Conservation (phyloP, 805 yeast genomes). For the Candida odintsovae region DNA sequence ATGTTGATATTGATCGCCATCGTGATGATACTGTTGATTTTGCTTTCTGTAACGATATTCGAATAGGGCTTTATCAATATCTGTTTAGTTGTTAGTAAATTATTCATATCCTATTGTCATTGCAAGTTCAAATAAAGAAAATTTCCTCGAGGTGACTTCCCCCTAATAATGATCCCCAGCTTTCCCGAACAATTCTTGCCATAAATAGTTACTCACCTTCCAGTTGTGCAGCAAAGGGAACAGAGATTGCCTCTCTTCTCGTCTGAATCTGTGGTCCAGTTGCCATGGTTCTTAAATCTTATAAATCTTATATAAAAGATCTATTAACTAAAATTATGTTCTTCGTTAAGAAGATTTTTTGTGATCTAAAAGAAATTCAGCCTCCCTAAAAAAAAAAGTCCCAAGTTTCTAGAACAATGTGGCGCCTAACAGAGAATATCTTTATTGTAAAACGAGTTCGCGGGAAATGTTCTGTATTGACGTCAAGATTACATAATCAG, state of each 20-base stretch:
- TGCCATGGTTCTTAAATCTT: neutral
- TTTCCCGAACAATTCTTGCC: neutral
- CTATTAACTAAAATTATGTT: too few relatives aligned
- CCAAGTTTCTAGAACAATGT: neutral
- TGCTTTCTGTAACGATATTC: constrained; percentile 21
- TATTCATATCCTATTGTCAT: too few relatives aligned
- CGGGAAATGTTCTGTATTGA: too few relatives aligned
- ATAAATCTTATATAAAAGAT: too few relatives aligned
- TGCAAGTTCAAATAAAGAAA: too few relatives aligned
- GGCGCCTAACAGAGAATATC: neutral
- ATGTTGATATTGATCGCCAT: neutral
- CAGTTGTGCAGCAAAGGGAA: constrained; percentile 14
- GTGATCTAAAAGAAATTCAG: neutral
- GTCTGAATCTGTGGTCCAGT: neutral
- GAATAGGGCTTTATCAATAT: constrained; percentile 20
- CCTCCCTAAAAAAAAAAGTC: neutral
- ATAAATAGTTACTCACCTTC: constrained; percentile 10
- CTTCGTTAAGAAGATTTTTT: too few relatives aligned
- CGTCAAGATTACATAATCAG: neutral
- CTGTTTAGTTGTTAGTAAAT: constrained; percentile 4
- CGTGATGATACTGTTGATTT: constrained; percentile 7
- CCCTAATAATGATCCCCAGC: too few relatives aligned
- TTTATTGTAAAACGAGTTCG: too few relatives aligned
- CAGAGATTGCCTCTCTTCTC: constrained; percentile 2
- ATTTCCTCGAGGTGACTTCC: too few relatives aligned